Evolutionary conservation across 257 asterid species (phyloP), one percentile per base, ranked within the genome.

Genomic region (Gentiana straminea): DNA sequence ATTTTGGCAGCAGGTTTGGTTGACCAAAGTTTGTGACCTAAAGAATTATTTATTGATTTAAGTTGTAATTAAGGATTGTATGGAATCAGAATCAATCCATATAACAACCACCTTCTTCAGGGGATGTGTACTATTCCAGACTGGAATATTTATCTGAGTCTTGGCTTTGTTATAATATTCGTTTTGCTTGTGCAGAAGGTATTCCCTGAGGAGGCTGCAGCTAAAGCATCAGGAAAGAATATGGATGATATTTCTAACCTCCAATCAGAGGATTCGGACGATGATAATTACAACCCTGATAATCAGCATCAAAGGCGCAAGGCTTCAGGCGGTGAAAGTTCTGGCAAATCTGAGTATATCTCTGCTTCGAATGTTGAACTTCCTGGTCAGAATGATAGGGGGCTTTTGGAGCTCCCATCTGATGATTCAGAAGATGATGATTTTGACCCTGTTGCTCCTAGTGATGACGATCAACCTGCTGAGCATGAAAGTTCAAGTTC

Each of bases 371-470:
- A 58, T 52, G 49, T 36, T 46, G 44, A 13, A 13, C 68, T 50
- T 32, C 75, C 67, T 55, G 49, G 78, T 63, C 55, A 63, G 58
- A 72, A 73, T 49, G 64, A 73, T 52, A 77, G 79, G 32, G 76
- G 63, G 38, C 43, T 51, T 49, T 38, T 52, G 55, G 86, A 79
- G 64, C 75, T 82, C 67, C 87, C 95, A 68, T 84, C 95, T 70
- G 98, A 90, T 49, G 98, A 90, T 80, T 86, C 96, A 5, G 98
- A 84, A 72, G 98, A 90, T 67, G 96, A 77, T 58, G 96, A 90
- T 74, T 90, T 70, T 72, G 84, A 82, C 66, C 98, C 95, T 43
- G 57, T 76, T 63, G 84, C 75, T 70, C 70, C 77, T 12, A 3
- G 46, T 41, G 70, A 78, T 57, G 39, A 60, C 54, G 78, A 70